Base-by-base conservation (phyloP, 345 rosid species). In the Eucalyptus sideroxylon region DNA sequence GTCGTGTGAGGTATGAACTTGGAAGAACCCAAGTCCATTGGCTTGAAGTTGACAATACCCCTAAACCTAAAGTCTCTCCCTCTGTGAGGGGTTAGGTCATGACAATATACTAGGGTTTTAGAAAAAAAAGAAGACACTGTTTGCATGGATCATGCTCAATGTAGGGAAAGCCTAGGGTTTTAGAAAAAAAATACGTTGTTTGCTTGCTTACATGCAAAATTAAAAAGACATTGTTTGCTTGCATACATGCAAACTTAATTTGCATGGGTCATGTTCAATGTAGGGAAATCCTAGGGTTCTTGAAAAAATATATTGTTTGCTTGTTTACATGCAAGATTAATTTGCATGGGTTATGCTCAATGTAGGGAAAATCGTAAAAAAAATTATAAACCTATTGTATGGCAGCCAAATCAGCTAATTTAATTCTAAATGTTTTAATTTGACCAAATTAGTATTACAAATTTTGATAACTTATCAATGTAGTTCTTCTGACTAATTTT, bases 351-450 rank as follows among this genome's bases (percentile, higher is more conserved):
- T 69, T 21, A 3, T 4, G 7, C 13, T 16, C 34, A 31, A 69
- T 37, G 45, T 19, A 10, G 26, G 77, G 26, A 34, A 72, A 17
- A 72, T 3, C 0, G 1, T 5, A 11, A 72, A 72, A 34, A 34
- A 34, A 72, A 1, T 34, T 9, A 5, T 19, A 72, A 34, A 34
- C 14, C 7, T 34, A 17, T 34, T 19, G 1, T 72, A 5, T 8
- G 42, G 14, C 0, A 0, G 2, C 11, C 59, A 53, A 53, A 53
- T 53, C 1, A 0, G 11, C 5, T 2, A 53, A 53, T 53, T 10
- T 6, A 72, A 34, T 72, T 34, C 1, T 34, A 69, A 72, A 72
- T 1, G 1, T 72, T 72, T 72, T 21, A 72, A 72, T 72, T 72
- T 72, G 4, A 10, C 13, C 13, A 72, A 34, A 11, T 72, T 34